phyloP scores from a whole-genome alignment of 192 early-diverging fungal species.

The Physocladia obscura region DNA sequence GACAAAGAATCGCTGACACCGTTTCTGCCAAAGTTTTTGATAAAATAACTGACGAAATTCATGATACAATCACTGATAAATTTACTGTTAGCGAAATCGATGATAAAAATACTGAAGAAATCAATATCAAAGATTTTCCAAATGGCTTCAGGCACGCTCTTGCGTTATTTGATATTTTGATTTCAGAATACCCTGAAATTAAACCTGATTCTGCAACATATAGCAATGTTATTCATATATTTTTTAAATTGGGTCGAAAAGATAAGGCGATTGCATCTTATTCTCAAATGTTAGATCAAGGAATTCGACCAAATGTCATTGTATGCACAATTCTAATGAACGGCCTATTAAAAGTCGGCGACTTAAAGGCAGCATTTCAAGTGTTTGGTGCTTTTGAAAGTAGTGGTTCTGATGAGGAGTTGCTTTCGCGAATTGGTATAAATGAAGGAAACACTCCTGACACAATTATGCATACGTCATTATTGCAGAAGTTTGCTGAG shows the following conservation, averaged over 20 bases:
- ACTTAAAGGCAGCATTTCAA: not conserved
- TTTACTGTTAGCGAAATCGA: not conserved
- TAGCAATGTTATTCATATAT: not conserved
- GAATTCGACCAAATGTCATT: not conserved
- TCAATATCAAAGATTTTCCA: not conserved
- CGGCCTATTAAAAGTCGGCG: not conserved
- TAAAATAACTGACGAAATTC: too few species aligned
- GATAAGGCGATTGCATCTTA: not conserved
- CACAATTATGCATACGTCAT: conserved; percentile 5
- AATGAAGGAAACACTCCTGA: not conserved
- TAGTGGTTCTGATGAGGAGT: not conserved
- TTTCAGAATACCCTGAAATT: not conserved
- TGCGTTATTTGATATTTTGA: not conserved
- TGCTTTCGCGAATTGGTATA: not conserved
- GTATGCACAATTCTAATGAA: conserved; percentile 6
- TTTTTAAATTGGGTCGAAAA: not conserved
- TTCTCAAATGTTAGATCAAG: not conserved
- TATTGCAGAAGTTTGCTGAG: not conserved
- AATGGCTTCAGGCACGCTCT: not conserved
- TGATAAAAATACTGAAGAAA: not conserved
- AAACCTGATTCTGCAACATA: not conserved
- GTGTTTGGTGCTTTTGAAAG: not conserved
- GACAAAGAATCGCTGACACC: too few species aligned
- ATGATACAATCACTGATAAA: not conserved
- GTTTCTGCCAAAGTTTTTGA: too few species aligned